phyloP scores from a whole-genome alignment of 2,329 filamentous ascomycete species.

The Pseudogymnoascus sp. region DNA sequence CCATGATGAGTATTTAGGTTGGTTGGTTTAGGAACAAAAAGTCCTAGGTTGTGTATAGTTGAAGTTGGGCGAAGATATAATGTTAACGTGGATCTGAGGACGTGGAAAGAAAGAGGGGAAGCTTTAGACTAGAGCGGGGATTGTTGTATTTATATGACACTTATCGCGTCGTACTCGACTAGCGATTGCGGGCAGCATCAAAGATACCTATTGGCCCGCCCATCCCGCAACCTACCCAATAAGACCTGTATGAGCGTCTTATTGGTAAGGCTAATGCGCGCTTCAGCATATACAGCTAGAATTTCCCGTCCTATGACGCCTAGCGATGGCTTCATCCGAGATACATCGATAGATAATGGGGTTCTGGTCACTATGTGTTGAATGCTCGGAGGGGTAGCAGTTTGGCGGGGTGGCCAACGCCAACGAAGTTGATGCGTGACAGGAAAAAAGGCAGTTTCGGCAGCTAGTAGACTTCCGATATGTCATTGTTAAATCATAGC shows the following conservation, averaged over 20 bases:
- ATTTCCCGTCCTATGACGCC: background rate
- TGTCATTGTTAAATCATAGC: background rate
- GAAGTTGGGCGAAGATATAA: background rate
- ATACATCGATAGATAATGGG: background rate
- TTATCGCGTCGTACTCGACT: background rate
- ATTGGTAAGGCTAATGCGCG: background rate
- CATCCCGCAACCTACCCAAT: background rate
- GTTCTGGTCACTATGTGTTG: background rate
- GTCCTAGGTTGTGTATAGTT: background rate
- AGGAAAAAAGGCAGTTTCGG: background rate
- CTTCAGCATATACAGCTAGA: background rate
- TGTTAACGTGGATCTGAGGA: background rate
- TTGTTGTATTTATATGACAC: background rate
- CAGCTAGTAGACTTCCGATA: background rate
- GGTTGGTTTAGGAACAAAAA: background rate
- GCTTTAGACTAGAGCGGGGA: background rate
- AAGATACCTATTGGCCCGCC: background rate
- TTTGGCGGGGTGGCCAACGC: background rate
- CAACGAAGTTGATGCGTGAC: background rate
- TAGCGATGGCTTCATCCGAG: background rate
- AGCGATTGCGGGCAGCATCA: background rate
- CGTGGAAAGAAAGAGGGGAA: background rate
- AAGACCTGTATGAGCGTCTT: background rate
- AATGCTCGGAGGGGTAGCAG: background rate
- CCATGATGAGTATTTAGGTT: background rate